phyloP scores from a whole-genome alignment of 768 basidiomycete genomes.

The Lactarius sanguifluus region DNA sequence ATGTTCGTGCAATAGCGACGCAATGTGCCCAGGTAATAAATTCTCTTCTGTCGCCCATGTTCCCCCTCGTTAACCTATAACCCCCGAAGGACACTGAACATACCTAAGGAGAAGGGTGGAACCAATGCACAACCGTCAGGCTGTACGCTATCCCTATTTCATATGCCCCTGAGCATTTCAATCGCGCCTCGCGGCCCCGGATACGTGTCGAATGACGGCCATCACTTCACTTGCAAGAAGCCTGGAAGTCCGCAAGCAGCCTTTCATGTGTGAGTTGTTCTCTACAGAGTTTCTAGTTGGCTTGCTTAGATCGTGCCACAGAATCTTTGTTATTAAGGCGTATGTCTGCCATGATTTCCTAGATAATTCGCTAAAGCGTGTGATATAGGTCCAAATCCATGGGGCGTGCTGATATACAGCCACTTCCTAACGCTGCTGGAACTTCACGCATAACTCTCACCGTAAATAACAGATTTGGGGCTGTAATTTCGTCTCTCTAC shows the following conservation, averaged over 20 bases:
- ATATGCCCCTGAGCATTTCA: slow-evolving; percentile 38
- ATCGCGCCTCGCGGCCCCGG: slow-evolving; percentile 37
- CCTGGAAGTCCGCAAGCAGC: slow-evolving; percentile 51
- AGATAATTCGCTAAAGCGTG: slow-evolving; percentile 1
- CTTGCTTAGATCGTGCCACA: slow-evolving; percentile 25
- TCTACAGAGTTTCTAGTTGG: neutral
- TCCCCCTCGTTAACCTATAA: neutral
- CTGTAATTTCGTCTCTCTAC: slow-evolving; percentile 54
- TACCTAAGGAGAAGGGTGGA: slow-evolving; percentile 36
- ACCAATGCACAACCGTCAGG: slow-evolving; percentile 48
- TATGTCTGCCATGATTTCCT: slow-evolving; percentile 20
- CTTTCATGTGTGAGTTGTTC: slow-evolving; percentile 53
- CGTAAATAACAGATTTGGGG: slow-evolving; percentile 52
- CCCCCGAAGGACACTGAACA: slow-evolving; percentile 46
- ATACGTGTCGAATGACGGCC: slow-evolving; percentile 56
- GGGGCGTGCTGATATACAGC: slow-evolving; percentile 41
- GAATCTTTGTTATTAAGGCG: slow-evolving; percentile 55
- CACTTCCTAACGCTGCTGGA: slow-evolving; percentile 45
- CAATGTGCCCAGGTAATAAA: slow-evolving; percentile 47
- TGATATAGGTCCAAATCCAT: slow-evolving; percentile 52
- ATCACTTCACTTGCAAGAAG: slow-evolving; percentile 53
- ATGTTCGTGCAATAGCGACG: slow-evolving; percentile 40
- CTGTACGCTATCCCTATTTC: slow-evolving; percentile 54
- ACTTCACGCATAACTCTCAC: slow-evolving; percentile 38
- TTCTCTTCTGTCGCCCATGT: no score